Conservation (phyloP, 2,329 filamentous ascomycete species). For the Mariannaea sp. region DNA sequence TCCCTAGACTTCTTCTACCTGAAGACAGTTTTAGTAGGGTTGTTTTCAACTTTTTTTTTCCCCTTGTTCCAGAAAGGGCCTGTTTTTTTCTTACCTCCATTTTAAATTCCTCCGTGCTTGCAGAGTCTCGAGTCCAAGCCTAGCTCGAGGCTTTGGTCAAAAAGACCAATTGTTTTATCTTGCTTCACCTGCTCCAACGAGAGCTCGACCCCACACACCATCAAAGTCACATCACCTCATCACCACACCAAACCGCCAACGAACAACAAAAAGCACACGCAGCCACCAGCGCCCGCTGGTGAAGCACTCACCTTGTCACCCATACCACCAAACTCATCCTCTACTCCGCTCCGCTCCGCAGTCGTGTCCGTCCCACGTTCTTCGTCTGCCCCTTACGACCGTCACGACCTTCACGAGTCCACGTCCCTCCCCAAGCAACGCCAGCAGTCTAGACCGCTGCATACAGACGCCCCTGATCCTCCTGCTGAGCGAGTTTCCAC, state of each 20-base stretch:
- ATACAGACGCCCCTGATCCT: conserved; percentile 41
- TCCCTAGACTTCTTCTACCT: conserved; percentile 7
- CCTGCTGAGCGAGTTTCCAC: conserved; percentile 49
- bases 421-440: conserved; percentile 51
- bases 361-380: conserved; percentile 52
- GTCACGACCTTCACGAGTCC: conserved; percentile 59
- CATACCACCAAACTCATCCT: conserved; percentile 33
- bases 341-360: conserved; percentile 43
- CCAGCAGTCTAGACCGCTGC: conserved; percentile 44
- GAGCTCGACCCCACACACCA: conserved; percentile 25
- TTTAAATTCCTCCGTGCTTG: background rate
- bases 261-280: background rate
- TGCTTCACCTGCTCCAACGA: conserved; percentile 20
- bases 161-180: conserved; percentile 11
- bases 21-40: conserved; percentile 15
- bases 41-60: background rate
- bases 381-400: conserved; percentile 53
- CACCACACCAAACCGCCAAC: conserved; percentile 4
- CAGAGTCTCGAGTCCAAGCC: background rate
- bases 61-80: too few species aligned
- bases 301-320: conserved; percentile 53
- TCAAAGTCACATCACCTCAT: conserved; percentile 1
- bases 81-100: background rate
- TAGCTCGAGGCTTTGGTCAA: conserved; percentile 8
- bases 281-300: conserved; percentile 48